Percentiles rank a stretch among this genome's conserved stretches.
phyloP scores from a whole-genome alignment of 202 grass and related monocot genomes.

The Setaria italica region DNA sequence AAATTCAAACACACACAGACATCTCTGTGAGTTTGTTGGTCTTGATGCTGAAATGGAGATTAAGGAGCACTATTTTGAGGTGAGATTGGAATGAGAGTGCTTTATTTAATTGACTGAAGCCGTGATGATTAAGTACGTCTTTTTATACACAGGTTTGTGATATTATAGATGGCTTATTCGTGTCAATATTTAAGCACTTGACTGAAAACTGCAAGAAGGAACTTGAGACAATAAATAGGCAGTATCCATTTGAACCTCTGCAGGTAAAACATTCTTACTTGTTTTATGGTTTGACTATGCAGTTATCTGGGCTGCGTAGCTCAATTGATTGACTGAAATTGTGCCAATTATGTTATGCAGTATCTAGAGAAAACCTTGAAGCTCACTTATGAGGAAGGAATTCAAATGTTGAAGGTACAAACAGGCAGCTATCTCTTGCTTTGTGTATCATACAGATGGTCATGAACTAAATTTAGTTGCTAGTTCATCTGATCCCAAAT shows the following conservation, averaged over 20 bases:
- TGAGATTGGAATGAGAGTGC: constrained; percentile 23
- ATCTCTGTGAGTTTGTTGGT: constrained; percentile 89
- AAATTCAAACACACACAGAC: constrained; percentile 87
- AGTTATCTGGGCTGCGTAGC: neutral
- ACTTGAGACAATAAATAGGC: constrained; percentile 84
- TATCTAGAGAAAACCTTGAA: constrained; percentile 83
- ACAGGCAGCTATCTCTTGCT: neutral
- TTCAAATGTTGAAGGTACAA: constrained; percentile 87
- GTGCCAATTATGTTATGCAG: constrained; percentile 53
- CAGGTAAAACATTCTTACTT: constrained; percentile 60
- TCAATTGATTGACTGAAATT: neutral
- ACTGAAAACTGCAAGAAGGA: constrained; percentile 76
- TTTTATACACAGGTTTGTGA: constrained; percentile 70
- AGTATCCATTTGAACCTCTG: constrained; percentile 87
- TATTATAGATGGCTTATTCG: constrained; percentile 77
- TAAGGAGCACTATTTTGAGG: constrained; percentile 94
- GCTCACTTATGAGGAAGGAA: constrained; percentile 78
- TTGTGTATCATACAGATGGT: neutral
- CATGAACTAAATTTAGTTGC: neutral
- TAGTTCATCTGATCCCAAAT: neutral
- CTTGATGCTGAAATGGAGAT: constrained; percentile 95
- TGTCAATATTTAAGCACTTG: constrained; percentile 88
- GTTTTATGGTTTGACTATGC: neutral
- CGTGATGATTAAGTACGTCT: neutral
- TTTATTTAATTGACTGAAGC: constrained; percentile 19